Evolutionary conservation across 192 early-diverging fungal genomes (phyloP).

Genomic region (Umbelopsis ramanniana): DNA sequence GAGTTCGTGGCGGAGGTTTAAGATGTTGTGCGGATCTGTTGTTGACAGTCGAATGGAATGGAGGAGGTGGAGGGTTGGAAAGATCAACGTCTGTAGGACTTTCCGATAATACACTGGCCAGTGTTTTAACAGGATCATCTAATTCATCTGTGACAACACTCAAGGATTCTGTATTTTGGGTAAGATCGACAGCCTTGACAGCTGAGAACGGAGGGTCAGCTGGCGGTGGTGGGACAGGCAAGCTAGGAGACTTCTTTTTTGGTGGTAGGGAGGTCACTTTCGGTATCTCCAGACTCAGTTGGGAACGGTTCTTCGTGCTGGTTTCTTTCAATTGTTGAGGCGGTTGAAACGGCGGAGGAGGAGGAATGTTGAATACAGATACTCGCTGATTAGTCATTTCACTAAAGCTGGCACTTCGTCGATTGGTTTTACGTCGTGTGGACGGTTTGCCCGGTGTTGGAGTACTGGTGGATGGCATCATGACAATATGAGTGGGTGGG

Average conservation of each 20-base stretch:
- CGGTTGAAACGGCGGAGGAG: constrained; percentile 10
- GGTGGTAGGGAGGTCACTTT: background rate
- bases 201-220: background rate
- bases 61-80: background rate
- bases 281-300: background rate
- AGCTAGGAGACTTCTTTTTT: background rate
- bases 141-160: background rate
- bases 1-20: constrained; percentile 4
- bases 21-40: background rate
- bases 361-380: constrained; percentile 15
- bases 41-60: background rate
- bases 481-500: background rate
- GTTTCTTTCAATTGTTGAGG: constrained; percentile 16
- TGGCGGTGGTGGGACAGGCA: background rate
- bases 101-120: background rate
- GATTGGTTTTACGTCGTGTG: background rate
- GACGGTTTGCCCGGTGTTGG: background rate
- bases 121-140: background rate
- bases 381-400: background rate
- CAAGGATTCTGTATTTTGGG: background rate
- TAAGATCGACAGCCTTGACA: constrained; percentile 14
- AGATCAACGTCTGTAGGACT: background rate
- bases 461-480: background rate
- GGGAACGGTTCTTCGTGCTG: background rate
- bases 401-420: constrained; percentile 8